Base-by-base conservation (phyloP, 2,329 filamentous ascomycete species). In the Pseudogymnoascus sp. region DNA sequence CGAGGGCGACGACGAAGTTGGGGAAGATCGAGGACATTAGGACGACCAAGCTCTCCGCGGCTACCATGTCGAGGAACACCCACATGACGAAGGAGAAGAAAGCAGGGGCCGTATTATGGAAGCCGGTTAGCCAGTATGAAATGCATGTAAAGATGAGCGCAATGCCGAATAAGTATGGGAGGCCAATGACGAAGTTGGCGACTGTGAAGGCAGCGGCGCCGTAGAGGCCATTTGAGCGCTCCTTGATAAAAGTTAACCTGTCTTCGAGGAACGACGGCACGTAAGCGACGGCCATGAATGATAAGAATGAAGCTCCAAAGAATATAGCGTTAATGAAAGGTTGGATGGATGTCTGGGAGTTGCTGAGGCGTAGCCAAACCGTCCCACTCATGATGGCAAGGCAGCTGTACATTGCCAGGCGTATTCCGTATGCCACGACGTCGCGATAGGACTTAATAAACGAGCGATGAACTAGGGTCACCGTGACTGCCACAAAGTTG, bases 321-420 rank as follows among this genome's bases (percentile, higher is more conserved):
- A 89, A 88, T 75, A 93, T 89, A 56, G 89, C 89, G 72, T 96
- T 96, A 74, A 87, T 91, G 70, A 90, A 89, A 0, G 90, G 86
- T 69, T 91, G 88, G 68, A 96, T 93, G 64, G 88, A 88, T 63
- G 81, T 78, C 72, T 96, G 91, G 0, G 80, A 77, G 0, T 87
- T 80, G 4, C 81, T 77, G 2, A 96, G 79, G 6, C 91, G 85
- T 13, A 96, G 77, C 87, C 90, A 96, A 10, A 96, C 88, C 0
- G 91, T 96, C 4, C 91, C 91, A 87, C 93, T 92, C 83, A 95
- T 88, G 68, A 95, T 84, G 1, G 90, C 90, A 15, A 96, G 80
- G 0, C 85, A 84, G 65, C 87, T 80, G 74, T 96, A 95, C 90
- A 96, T 96, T 44, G 83, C 87, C 44, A 95, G 80, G 2, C 91